Evolutionary conservation across 23 red algal genomes (phyloP).

Genomic region (Rhodosorus marinus): DNA sequence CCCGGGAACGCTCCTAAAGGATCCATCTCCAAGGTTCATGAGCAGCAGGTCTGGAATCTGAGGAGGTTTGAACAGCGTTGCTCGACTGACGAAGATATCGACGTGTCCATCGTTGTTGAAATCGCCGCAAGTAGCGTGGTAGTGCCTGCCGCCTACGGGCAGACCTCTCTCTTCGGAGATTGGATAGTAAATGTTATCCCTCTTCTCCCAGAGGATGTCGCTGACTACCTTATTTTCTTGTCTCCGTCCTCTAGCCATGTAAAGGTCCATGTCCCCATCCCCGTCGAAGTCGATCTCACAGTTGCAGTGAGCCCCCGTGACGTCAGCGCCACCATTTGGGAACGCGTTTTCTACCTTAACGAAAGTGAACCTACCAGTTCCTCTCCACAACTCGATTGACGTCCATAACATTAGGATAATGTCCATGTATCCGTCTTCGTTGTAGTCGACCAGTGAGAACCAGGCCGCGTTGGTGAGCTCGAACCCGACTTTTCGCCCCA

Average conservation of each 20-base stretch:
- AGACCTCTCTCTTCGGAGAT: constrained; percentile 12
- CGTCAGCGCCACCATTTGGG: too few species aligned
- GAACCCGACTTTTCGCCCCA: constrained; percentile 6
- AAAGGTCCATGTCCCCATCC: constrained; percentile 38
- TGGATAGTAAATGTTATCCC: too few species aligned
- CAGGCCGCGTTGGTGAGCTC: constrained; percentile 10
- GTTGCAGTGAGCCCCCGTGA: too few species aligned
- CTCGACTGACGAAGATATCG: constrained; percentile 37
- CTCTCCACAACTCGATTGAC: too few species aligned
- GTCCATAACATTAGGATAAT: too few species aligned
- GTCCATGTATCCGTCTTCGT: constrained; percentile 28
- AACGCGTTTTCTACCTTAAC: not conserved
- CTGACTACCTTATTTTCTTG: too few species aligned
- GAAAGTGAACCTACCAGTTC: constrained; percentile 7
- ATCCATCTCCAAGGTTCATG: too few species aligned
- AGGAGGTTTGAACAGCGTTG: too few species aligned
- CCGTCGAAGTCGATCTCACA: constrained; percentile 45
- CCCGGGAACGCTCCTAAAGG: too few species aligned
- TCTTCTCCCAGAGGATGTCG: too few species aligned
- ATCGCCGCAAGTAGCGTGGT: constrained; percentile 22
- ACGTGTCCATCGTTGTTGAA: constrained; percentile 38
- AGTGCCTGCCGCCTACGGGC: constrained; percentile 8
- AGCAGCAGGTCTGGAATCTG: too few species aligned
- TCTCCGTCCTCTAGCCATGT: too few species aligned
- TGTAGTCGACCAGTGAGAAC: constrained; percentile 16